Percentiles rank a stretch among this genome's conserved stretches.
Conservation (phyloP, 768 basidiomycete species). For the Suillus cothurnatus region DNA sequence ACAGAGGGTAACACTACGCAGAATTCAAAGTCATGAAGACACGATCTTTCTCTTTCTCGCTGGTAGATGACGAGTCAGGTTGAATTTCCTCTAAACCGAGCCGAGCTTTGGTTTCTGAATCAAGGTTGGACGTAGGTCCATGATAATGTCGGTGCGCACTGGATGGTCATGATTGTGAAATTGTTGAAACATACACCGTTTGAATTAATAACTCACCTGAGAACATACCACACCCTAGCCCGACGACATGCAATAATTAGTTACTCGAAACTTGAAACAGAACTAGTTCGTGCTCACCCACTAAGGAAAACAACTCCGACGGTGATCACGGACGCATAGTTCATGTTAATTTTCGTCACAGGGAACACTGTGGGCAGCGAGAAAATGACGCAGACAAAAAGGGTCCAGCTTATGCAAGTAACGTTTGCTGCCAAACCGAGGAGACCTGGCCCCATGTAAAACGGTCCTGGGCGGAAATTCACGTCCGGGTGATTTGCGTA, state of each 20-base stretch:
- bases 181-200: not conserved
- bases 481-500: slow-evolving; percentile 79
- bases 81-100: not conserved
- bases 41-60: slow-evolving; percentile 1
- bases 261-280: not conserved
- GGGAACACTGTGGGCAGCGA: slow-evolving; percentile 70
- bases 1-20: not conserved
- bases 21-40: not conserved
- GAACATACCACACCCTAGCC: slow-evolving; percentile 53
- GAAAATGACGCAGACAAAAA: slow-evolving; percentile 72
- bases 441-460: slow-evolving; percentile 76
- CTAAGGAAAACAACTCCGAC: slow-evolving; percentile 54
- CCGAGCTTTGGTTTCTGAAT: slow-evolving; percentile 11
- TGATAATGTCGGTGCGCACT: slow-evolving; percentile 56
- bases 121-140: slow-evolving; percentile 55
- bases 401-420: slow-evolving; percentile 69
- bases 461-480: slow-evolving; percentile 82
- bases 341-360: slow-evolving; percentile 74
- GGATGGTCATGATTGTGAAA: slow-evolving; percentile 8
- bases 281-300: slow-evolving; percentile 39
- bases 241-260: not conserved
- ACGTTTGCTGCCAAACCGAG: slow-evolving; percentile 64
- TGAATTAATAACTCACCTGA: slow-evolving; percentile 10
- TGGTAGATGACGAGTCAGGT: not conserved
- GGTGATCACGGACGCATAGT: slow-evolving; percentile 76